phyloP scores from a whole-genome alignment of 2,329 filamentous ascomycete species.

The Aureobasidium sp. region DNA sequence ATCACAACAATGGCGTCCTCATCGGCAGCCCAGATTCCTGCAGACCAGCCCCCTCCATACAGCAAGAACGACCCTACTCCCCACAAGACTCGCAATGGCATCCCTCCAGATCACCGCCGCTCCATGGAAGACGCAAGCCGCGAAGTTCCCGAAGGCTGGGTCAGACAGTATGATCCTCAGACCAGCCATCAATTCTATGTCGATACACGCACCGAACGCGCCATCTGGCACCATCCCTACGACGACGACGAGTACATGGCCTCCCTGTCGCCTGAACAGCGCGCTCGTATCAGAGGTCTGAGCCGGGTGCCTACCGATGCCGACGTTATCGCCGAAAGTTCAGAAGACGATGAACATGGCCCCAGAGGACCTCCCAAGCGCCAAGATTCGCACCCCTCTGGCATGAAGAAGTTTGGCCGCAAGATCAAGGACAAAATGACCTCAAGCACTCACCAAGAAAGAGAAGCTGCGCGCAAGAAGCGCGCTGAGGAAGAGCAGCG shows the following conservation, averaged over 20 bases:
- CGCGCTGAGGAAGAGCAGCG: constrained; percentile 45
- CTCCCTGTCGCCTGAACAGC: constrained; percentile 43
- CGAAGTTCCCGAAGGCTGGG: constrained; percentile 49
- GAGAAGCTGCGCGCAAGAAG: constrained; percentile 38
- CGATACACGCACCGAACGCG: constrained; percentile 46
- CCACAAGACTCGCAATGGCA: constrained; percentile 40
- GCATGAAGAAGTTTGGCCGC: constrained; percentile 40
- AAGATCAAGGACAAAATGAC: constrained; percentile 56
- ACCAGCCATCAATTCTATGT: constrained; percentile 57
- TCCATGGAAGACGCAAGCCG: constrained; percentile 56
- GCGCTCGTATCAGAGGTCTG: constrained; percentile 38
- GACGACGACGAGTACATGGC: constrained; percentile 50
- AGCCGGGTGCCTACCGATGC: constrained; percentile 26
- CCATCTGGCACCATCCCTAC: constrained; percentile 56
- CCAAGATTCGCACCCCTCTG: constrained; percentile 24
- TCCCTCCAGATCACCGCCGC: constrained; percentile 46
- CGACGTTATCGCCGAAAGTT: constrained; percentile 41
- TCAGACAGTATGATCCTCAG: constrained; percentile 48
- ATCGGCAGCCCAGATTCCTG: not conserved
- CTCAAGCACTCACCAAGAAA: constrained; percentile 48
- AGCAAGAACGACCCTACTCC: not conserved
- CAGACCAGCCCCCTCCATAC: constrained; percentile 10
- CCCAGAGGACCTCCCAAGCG: constrained; percentile 17
- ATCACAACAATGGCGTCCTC: constrained; percentile 8
- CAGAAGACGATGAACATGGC: constrained; percentile 38